Evolutionary conservation across 2,329 filamentous ascomycete species (phyloP).

Genomic region (Chlorencoelia australis): DNA sequence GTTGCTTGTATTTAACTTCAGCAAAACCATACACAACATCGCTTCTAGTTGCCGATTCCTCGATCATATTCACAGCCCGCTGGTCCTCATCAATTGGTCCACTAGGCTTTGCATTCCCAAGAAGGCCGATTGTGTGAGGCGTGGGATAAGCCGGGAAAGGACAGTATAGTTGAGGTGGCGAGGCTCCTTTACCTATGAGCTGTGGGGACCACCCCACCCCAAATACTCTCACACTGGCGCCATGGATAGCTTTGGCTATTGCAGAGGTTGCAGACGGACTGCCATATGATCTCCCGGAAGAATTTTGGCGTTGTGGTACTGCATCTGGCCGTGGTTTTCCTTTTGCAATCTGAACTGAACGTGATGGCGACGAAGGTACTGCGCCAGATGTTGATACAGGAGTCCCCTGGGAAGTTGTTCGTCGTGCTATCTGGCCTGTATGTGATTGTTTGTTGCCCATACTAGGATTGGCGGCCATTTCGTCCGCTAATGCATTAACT

Average conservation of each 20-base stretch:
- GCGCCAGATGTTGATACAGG: slow-evolving; percentile 62
- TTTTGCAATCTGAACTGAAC: slow-evolving; percentile 63
- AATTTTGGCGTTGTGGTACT: slow-evolving; percentile 61
- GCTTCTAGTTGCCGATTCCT: slow-evolving; percentile 85
- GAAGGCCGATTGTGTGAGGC: slow-evolving; percentile 50
- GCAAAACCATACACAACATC: slow-evolving; percentile 97
- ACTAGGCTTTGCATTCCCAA: slow-evolving; percentile 55
- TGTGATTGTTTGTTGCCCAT: slow-evolving; percentile 37
- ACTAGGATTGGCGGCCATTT: slow-evolving; percentile 70
- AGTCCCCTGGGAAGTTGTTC: slow-evolving; percentile 67
- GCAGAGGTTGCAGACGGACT: slow-evolving; percentile 75
- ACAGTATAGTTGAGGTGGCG: slow-evolving; percentile 65
- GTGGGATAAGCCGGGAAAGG: slow-evolving; percentile 80
- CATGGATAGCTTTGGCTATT: slow-evolving; percentile 89
- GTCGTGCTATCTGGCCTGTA: slow-evolving; percentile 56
- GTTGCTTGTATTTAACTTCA: slow-evolving; percentile 95
- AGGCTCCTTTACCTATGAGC: slow-evolving; percentile 50
- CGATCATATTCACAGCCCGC: slow-evolving; percentile 68
- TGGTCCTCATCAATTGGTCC: slow-evolving; percentile 67
- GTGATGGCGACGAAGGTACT: slow-evolving; percentile 54
- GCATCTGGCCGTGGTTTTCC: slow-evolving; percentile 51
- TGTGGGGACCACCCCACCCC: slow-evolving; percentile 61
- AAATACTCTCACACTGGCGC: slow-evolving; percentile 70
- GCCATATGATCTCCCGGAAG: slow-evolving; percentile 62
- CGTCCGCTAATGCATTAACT: slow-evolving; percentile 94